Evolutionary conservation across 2,329 filamentous ascomycete genomes (phyloP), one percentile per base, ranked within the genome.

Genomic region (Microsporum audouinii): DNA sequence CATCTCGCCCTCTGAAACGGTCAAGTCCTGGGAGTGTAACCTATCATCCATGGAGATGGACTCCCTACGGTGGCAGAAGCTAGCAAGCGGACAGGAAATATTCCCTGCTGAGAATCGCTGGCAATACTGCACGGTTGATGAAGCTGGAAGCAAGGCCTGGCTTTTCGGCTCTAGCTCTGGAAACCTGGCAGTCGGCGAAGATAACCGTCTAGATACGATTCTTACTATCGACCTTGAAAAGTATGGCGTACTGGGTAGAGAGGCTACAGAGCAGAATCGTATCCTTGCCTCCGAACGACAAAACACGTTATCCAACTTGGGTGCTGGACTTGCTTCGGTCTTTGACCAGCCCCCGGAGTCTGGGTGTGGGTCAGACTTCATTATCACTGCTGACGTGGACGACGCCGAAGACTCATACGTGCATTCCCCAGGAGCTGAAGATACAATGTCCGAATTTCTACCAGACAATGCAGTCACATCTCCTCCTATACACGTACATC

Each of bases 61-160:
- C 62, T 87, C 88, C 0, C 77, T 97, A 57, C 86, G 91, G 56
- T 99, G 94, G 94, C 91, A 96, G 73, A 95, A 91, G 71, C 80
- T 99, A 17, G 94, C 92, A 1, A 92, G 96, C 69, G 94, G 94
- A 2, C 88, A 89, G 57, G 94, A 99, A 71, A 87, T 99, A 38
- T 99, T 96, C 76, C 88, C 88, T 67, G 79, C 85, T 0, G 89
- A 88, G n/a, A 97, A 94, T 72, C 85, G 92, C 63, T 99, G 94
- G 94, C 92, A 97, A 73, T 99, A 99, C 71, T 97, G 94, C 72
- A 95, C 91, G 2, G 88, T 96, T 75, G 95, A 96, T 71, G 87
- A 94, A 63, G 89, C 95, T 68, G 92, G 92, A 4, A 96, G 94
- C 5, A 96, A 95, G 71, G 94, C 91, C 5, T 99, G 94, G 91